Base-by-base conservation (phyloP, 805 yeast genomes). In the Candida cerambycidarum region DNA sequence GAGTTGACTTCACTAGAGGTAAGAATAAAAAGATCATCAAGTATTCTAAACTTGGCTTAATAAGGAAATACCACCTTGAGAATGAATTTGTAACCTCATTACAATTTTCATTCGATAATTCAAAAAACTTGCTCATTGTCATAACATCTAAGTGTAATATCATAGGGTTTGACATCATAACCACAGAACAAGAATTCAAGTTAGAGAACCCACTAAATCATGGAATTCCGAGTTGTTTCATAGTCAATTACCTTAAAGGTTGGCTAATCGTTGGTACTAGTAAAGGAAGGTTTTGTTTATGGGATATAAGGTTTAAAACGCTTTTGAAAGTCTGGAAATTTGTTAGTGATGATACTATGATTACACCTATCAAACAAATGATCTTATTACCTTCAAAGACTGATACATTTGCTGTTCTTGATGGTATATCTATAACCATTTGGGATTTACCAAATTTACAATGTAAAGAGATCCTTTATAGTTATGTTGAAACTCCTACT, bases 231-330 rank as follows among this genome's bases (percentile, higher is more conserved):
- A 75, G 81, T 0, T 63, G 83, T 13, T 78, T 89, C 53, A 71
- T 78, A 1, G 61, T 85, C 16, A 85, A 83, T 41, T 59, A 64
- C 0, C 63, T 70, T 12, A 62, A 68, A 18, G 65, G 75, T 4
- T 88, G 96, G 88, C 57, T 87, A 1, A 58, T 87, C 7, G 57
- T 84, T 2, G 97, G 97, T 0, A 87, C 97, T 0, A 65, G 77
- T 0, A 76, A 75, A 30, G 97, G 97, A 1, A 65, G 83, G 0
- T 57, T 93, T 23, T 82, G 80, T 48, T 62, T 92, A 12, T 89
- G 96, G 95, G 97, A 89, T 59, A 50, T 86, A 27, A 67, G 95
- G 41, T 87, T 89, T 58, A 71, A 71, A 27, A 45, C 84, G 0
- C 65, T 76, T 32, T 65, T 88, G 27, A 81, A 76, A 46, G 68